Evolutionary conservation across 495 filamentous ascomycete genomes (phyloP), one percentile per base, ranked within the genome.

Genomic region (Penicillium cataractarum): DNA sequence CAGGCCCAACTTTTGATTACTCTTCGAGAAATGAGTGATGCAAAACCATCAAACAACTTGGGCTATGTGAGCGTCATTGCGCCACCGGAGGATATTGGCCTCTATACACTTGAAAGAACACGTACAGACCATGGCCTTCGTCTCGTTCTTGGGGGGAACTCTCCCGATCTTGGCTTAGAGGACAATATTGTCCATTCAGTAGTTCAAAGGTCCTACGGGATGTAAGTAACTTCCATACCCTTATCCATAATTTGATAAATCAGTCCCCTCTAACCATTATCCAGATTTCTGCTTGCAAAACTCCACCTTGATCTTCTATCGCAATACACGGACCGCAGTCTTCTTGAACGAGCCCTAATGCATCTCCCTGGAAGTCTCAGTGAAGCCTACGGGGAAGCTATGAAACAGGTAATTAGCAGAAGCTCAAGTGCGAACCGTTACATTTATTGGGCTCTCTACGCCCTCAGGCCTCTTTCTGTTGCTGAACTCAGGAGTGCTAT

Each of bases 381-480:
- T 26, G 75, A 76, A 2, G 69, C 75, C 2, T 78, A 78, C 40
- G 73, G 67, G 0, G 75, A 78, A 53, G 49, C 70, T 3, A 75
- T 78, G 73, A 76, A 65, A 6, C 70, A 61, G 15, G 42, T 78
- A 6, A 64, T 73, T 0, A 74, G 75, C 33, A 62, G 68, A 22
- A 69, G 57, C 22, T 49, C 61, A 6, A 48, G 10, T 8, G 69
- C 71, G 15, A 68, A 49, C 15, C 66, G 68, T 2, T 72, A 53
- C n/a, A 31, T 78, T 0, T 78, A 70, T 29, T 78, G 75, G 75
- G 60, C 66, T 0, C 37, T 76, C 5, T 76, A 75, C 55, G 64
- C 72, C 0, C 49, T 37, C 4, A 67, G 72, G 6, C 68, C 74
- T 5, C 22, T 78, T 24, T 59, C 73, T 0, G 71, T 74, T 1